Conservation (phyloP, 2,329 filamentous ascomycete species). For the Ceratocystis papillata region DNA sequence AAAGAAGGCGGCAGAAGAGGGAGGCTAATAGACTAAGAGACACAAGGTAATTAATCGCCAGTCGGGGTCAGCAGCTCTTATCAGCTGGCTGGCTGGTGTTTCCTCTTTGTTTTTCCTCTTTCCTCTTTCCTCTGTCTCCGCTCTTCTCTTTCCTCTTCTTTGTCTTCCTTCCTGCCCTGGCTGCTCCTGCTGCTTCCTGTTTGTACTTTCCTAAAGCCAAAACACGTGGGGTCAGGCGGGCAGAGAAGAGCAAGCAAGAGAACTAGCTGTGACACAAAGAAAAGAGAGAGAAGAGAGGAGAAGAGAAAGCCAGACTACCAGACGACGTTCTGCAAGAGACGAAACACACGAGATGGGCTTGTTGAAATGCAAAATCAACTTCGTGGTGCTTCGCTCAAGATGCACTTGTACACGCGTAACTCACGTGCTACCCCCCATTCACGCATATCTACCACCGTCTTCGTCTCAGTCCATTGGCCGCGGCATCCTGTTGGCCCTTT, state of each 20-base stretch:
- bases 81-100: neutral
- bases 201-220: neutral
- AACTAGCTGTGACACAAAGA: too few relatives aligned
- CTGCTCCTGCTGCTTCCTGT: neutral
- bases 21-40: too few relatives aligned
- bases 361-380: too few relatives aligned
- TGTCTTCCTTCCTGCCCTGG: neutral
- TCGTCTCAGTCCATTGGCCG: neutral
- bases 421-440: neutral
- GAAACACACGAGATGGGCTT: too few relatives aligned
- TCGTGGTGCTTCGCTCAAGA: too few relatives aligned
- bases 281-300: too few relatives aligned
- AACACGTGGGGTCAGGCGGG: neutral
- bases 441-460: neutral
- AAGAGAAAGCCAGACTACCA: too few relatives aligned
- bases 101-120: neutral
- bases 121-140: neutral
- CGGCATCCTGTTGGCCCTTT: constrained; percentile 1
- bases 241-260: neutral
- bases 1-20: neutral
- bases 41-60: neutral
- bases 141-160: neutral
- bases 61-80: neutral
- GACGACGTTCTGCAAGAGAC: too few relatives aligned
- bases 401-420: neutral